phyloP scores from a whole-genome alignment of 2,329 filamentous ascomycete species.

The Cladosporium sp. region DNA sequence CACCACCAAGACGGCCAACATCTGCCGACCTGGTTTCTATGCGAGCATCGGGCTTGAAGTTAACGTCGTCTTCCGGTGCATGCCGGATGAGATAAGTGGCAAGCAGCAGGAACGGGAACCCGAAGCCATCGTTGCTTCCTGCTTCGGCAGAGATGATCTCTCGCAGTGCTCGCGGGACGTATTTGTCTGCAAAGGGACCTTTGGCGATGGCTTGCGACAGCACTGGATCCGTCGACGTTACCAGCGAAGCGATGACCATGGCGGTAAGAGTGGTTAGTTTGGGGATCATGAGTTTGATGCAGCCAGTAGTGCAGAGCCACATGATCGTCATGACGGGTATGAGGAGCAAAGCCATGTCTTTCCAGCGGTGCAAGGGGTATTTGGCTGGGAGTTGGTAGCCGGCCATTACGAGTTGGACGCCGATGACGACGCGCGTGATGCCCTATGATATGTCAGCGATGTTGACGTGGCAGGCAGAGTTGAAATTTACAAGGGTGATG shows the following conservation, averaged over 20 bases:
- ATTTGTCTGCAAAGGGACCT: slow-evolving; percentile 84
- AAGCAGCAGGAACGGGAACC: slow-evolving; percentile 82
- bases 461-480: background rate
- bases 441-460: slow-evolving; percentile 41
- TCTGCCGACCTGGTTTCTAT: background rate
- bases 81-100: slow-evolving; percentile 80
- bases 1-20: slow-evolving; percentile 50
- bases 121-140: slow-evolving; percentile 80
- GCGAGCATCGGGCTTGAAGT: slow-evolving; percentile 1
- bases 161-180: slow-evolving; percentile 76
- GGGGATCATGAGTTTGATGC: slow-evolving; percentile 73
- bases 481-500: slow-evolving; percentile 60
- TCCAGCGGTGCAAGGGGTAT: slow-evolving; percentile 76
- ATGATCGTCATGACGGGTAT: slow-evolving; percentile 79
- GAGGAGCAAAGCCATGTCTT: slow-evolving; percentile 67
- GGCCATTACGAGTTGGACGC: slow-evolving; percentile 81
- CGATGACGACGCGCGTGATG: slow-evolving; percentile 80
- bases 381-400: slow-evolving; percentile 80
- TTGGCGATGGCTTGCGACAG: slow-evolving; percentile 85
- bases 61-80: slow-evolving; percentile 56
- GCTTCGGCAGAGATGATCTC: slow-evolving; percentile 65
- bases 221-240: slow-evolving; percentile 84
- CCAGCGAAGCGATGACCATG: slow-evolving; percentile 74
- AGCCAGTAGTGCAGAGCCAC: slow-evolving; percentile 75
- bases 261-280: slow-evolving; percentile 71